Conservation (phyloP, 1,284 basidiomycete genomes). For the Inonotus obliquus region DNA sequence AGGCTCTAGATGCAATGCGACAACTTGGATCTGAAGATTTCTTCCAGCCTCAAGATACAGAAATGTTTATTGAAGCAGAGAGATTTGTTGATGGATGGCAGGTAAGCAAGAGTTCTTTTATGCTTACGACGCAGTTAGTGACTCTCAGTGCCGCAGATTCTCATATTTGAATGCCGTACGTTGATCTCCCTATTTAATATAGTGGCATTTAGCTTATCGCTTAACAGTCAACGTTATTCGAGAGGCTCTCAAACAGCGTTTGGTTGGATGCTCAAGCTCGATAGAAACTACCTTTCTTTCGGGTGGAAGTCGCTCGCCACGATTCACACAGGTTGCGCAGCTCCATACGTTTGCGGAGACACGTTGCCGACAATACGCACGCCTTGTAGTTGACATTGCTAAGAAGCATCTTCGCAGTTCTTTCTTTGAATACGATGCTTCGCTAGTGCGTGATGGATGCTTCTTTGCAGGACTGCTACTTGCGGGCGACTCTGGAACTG, state of each 20-base stretch:
- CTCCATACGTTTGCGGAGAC: conserved; percentile 50
- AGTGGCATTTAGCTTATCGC: neutral
- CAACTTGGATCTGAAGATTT: conserved; percentile 33
- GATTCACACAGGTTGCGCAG: conserved; percentile 32
- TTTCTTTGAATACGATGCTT: conserved; percentile 63
- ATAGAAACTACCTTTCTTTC: conserved; percentile 24
- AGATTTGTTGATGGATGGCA: conserved; percentile 66
- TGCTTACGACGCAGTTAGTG: neutral
- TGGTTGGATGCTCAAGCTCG: conserved; percentile 28
- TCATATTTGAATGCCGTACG: conserved; percentile 77
- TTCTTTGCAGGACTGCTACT: conserved; percentile 37
- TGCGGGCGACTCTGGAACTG: conserved; percentile 43
- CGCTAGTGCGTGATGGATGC: conserved; percentile 35
- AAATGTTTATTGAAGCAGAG: conserved; percentile 61
- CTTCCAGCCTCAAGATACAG: conserved; percentile 52
- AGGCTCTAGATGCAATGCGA: conserved; percentile 69
- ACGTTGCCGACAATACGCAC: conserved; percentile 49
- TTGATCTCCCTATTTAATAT: conserved; percentile 14
- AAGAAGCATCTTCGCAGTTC: conserved; percentile 49
- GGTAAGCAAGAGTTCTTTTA: conserved; percentile 35
- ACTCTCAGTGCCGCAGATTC: conserved; percentile 44
- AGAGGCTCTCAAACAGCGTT: conserved; percentile 55
- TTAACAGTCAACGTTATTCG: conserved; percentile 58
- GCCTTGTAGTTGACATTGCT: conserved; percentile 57
- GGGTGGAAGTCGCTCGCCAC: conserved; percentile 28